Evolutionary conservation across 345 rosid species (phyloP).

Genomic region (Salix viminalis): DNA sequence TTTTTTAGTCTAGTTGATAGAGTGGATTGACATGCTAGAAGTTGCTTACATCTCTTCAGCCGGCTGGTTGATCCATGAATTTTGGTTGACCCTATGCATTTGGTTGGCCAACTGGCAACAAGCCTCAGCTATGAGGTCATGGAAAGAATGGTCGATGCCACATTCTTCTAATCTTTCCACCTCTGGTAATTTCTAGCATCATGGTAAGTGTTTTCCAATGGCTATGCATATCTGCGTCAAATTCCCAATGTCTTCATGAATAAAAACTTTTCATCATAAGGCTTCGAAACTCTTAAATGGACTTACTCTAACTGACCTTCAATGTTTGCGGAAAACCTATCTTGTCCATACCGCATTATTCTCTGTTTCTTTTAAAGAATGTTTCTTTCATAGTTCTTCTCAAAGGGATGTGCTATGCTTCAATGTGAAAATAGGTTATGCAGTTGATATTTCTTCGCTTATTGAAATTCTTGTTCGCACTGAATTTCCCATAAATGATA

Average conservation of each 20-base stretch:
- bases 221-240: neutral
- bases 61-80: slow-evolving; percentile 14
- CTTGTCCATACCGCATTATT: neutral
- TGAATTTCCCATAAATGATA: neutral
- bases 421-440: neutral
- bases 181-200: slow-evolving; percentile 9
- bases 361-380: neutral
- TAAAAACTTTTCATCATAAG: neutral
- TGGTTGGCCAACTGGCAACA: slow-evolving; percentile 13
- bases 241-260: neutral
- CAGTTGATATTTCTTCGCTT: neutral
- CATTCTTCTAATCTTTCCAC: neutral
- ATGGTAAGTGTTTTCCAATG: neutral
- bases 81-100: slow-evolving; percentile 12
- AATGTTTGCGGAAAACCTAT: neutral
- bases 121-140: slow-evolving; percentile 6
- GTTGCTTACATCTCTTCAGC: slow-evolving; percentile 14
- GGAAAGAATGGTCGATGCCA: neutral
- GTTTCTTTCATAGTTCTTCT: neutral
- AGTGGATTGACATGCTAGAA: slow-evolving; percentile 9
- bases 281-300: neutral
- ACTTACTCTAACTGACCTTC: neutral
- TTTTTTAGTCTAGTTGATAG: slow-evolving; percentile 49
- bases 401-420: neutral
- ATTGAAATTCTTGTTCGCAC: neutral